Evolutionary conservation across 257 asterid species (phyloP).

Genomic region (Striga asiatica): DNA sequence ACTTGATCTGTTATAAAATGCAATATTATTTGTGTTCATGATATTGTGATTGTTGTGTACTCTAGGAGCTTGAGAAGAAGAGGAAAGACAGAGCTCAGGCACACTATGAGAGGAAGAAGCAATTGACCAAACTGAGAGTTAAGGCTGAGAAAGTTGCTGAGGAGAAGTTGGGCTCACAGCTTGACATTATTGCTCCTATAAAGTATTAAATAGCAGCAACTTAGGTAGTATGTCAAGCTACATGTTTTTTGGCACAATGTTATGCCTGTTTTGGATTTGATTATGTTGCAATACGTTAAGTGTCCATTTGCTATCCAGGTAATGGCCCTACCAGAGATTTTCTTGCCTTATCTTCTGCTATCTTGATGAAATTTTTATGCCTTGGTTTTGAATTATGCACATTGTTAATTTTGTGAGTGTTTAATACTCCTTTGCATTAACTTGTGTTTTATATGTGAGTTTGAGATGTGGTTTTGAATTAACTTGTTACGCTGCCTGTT

Average conservation of each 20-base stretch:
- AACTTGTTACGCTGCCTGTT: no score
- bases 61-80: conserved; percentile 82
- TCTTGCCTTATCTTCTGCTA: background rate
- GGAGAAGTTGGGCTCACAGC: conserved; percentile 79
- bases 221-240: conserved; percentile 12
- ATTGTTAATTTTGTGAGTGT: no score
- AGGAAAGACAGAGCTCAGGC: conserved; percentile 77
- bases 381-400: no score
- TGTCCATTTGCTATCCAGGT: no score
- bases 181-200: conserved; percentile 51
- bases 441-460: no score
- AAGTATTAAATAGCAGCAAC: conserved; percentile 37
- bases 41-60: background rate
- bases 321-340: background rate
- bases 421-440: no score
- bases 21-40: background rate
- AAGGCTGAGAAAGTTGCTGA: conserved; percentile 75
- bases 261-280: conserved; percentile 3
- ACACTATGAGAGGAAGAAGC: conserved; percentile 79
- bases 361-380: no score
- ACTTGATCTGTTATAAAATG: background rate
- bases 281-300: conserved; percentile 2
- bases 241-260: conserved; percentile 24
- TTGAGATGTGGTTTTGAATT: no score
- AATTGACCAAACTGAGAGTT: conserved; percentile 47